phyloP scores from a whole-genome alignment of 1,284 basidiomycete genomes.

The Papiliotrema flavescens region DNA sequence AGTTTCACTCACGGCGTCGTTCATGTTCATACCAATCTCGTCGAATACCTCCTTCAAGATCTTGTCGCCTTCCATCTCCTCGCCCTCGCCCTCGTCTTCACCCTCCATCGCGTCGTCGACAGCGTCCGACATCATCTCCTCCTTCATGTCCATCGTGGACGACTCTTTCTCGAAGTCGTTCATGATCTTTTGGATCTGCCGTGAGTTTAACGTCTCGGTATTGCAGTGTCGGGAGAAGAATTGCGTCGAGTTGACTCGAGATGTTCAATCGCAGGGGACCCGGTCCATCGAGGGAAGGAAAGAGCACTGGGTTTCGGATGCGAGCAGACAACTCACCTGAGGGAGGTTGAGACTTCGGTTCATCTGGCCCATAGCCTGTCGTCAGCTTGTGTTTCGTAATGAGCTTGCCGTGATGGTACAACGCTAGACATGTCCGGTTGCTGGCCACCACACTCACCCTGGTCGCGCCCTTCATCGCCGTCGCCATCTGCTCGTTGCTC shows the following conservation, averaged over 20 bases:
- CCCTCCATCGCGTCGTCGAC: conserved; percentile 99
- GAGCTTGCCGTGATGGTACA: too few relatives aligned
- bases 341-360: conserved; percentile 93
- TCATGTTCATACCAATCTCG: conserved; percentile 90
- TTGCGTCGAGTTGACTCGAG: too few relatives aligned
- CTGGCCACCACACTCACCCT: conserved; percentile 57
- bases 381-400: not conserved
- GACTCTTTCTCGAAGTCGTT: conserved; percentile 97
- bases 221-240: too few relatives aligned
- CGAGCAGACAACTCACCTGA: conserved; percentile 31
- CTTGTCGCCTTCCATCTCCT: conserved; percentile 91
- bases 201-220: too few relatives aligned
- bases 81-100: conserved; percentile 76
- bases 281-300: too few relatives aligned
- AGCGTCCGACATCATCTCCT: conserved; percentile 99
- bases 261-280: too few relatives aligned
- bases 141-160: conserved; percentile 99
- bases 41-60: conserved; percentile 95
- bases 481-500: conserved; percentile 98
- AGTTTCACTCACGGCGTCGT: conserved; percentile 83
- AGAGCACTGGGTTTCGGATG: too few relatives aligned
- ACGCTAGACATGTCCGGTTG: not conserved
- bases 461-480: conserved; percentile 97
- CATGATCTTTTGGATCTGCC: conserved; percentile 88
- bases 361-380: conserved; percentile 96